These are phyloP conservation scores for Entomortierella chlamydospora DNA, from an alignment of 192 early-diverging fungal genomes.

Conservation along the genomic window DNA sequence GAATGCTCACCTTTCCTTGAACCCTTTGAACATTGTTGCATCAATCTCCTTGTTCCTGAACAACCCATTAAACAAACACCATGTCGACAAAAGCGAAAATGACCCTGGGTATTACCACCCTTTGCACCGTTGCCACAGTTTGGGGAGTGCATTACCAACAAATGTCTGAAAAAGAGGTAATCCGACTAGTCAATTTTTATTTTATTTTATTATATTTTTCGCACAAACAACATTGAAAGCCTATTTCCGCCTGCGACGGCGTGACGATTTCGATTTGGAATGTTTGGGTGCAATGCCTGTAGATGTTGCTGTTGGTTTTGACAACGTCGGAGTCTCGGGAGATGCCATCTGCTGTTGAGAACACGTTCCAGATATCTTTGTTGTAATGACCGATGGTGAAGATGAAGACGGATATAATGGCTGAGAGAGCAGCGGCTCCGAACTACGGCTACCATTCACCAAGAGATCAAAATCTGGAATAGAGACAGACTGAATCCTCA, in stretches of 20 bases:
- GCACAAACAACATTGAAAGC: too few relatives aligned
- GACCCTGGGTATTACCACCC: slow-evolving; percentile 46
- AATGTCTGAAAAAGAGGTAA: slow-evolving; percentile 55
- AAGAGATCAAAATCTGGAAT: not conserved
- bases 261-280: too few relatives aligned
- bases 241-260: too few relatives aligned
- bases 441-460: not conserved
- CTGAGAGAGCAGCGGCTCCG: not conserved
- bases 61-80: not conserved
- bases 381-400: not conserved
- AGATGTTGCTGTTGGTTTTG: too few relatives aligned
- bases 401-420: not conserved
- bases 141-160: slow-evolving; percentile 53
- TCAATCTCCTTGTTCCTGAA: not conserved
- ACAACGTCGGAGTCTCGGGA: too few relatives aligned
- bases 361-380: not conserved
- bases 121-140: slow-evolving; percentile 41
- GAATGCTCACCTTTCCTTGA: too few relatives aligned
- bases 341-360: not conserved
- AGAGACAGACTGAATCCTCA: slow-evolving; percentile 5
- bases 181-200: too few relatives aligned
- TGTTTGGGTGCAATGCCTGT: too few relatives aligned
- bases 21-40: not conserved
- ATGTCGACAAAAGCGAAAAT: slow-evolving; percentile 56
- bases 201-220: too few relatives aligned